Base-by-base conservation (phyloP, 2,329 filamentous ascomycete species). In the Cercospora sojina region DNA sequence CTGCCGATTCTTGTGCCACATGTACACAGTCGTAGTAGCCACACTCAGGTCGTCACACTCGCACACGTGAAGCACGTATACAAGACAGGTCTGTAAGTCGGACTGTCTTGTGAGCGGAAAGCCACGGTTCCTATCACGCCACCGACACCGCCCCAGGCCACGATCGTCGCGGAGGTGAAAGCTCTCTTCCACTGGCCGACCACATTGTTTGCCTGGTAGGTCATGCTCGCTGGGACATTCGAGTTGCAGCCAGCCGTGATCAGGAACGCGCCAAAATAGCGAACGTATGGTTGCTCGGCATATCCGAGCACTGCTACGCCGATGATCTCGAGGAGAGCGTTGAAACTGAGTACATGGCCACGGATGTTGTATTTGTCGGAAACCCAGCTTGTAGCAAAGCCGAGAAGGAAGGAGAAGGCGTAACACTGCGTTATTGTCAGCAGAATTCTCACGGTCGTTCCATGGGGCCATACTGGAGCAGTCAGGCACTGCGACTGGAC, bases 121-220 rank as follows among this genome's bases (percentile, higher is more conserved):
- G 93, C 88, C 64, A 92, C 81, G 72, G 86, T 87, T 32, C 90
- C 91, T 1, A 86, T 86, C 69, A 94, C 93, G 51, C 91, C 91
- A 31, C 91, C 91, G 23, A 93, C 80, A 3, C 90, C 90, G 12
- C 90, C 90, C 66, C 90, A 86, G 1, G 88, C 89, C 1, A 93
- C 88, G 4, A 93, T 64, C 10, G 51, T 64, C 16, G 62, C 62
- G 1, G 62, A 41, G 8, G 62, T 64, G 12, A 59, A 59, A 0
- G 91, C 91, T 58, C 92, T 87, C 81, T 93, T 96, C 91, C 91
- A 95, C 80, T 95, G 91, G 0, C 91, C 92, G 63, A 91, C 88
- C 75, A 96, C 90, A 79, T 96, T 96, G 80, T 94, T 95, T 47
- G 91, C 90, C 80, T 94, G 91, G 80, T 91, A 94, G 0, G 91